Base-by-base conservation (phyloP, 2,329 filamentous ascomycete genomes). In the Fusarium neocosmosporiellum region DNA sequence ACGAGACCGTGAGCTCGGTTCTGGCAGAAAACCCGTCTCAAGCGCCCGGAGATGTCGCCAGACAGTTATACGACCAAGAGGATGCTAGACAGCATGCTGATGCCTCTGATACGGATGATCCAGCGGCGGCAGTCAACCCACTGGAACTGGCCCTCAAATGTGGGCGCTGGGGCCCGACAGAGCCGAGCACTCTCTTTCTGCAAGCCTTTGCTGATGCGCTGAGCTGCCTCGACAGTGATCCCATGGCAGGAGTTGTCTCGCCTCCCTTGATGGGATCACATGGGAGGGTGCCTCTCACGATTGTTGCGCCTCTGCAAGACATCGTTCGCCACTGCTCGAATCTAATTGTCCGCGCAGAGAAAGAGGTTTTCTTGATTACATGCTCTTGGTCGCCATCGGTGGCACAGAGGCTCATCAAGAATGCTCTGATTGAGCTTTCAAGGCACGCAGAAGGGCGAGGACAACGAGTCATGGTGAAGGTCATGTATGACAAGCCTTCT, bases 281-380 rank as follows among this genome's bases (percentile, higher is more conserved):
- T 67, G 93, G 93, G 5, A 88, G 88, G 0, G 82, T 92, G 10
- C 93, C 92, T 0, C 80, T 95, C 71, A 92, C 91, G 0, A 87
- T 94, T 43, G 89, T 95, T 33, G 78, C 80, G 9, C 80, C 80
- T 0, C 55, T 82, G 37, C 73, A 91, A 0, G 93, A 95, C 78
- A 89, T 95, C 31, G 89, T 89, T 68, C 87, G 92, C 1, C 93
- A 95, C 79, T 92, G 94, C 83, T 90, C 92, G 1, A 95, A 95
- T 73, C 84, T 94, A 22, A 95, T 96, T 36, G 92, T 88, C 4
- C 86, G 91, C 5, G 93, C 93, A 0, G 87, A 94, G 75, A 88
- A 87, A 36, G 93, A 96, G 75, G 89, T 96, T 0, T 90, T 93
- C 64, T 83, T 95, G 11, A 91, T 91, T 0, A 95, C 93, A 0